phyloP scores from a whole-genome alignment of 1,284 basidiomycete genomes.

The Leccinum discolor region DNA sequence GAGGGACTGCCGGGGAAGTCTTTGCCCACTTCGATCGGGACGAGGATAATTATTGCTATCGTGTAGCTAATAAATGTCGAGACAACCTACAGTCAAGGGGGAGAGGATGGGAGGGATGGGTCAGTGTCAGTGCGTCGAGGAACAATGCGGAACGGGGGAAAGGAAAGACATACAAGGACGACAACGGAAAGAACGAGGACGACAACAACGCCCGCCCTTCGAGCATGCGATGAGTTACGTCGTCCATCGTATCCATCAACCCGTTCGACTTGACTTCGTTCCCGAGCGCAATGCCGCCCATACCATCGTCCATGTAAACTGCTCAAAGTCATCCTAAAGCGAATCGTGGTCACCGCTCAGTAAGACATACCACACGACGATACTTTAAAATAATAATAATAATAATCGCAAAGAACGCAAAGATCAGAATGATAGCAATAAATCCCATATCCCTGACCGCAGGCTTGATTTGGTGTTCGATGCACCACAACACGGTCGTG shows the following conservation, averaged over 20 bases:
- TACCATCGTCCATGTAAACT: constrained; percentile 69
- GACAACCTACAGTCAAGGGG: constrained; percentile 52
- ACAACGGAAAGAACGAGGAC: constrained; percentile 45
- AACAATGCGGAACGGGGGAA: background rate
- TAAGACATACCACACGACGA: background rate
- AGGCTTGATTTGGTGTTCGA: constrained; percentile 81
- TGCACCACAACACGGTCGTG: constrained; percentile 92
- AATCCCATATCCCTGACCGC: constrained; percentile 96
- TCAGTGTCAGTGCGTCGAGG: background rate
- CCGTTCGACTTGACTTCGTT: constrained; percentile 94
- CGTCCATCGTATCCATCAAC: constrained; percentile 79
- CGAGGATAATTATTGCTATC: constrained; percentile 90
- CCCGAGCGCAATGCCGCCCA: constrained; percentile 97
- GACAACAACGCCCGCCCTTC: constrained; percentile 76
- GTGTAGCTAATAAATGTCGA: constrained; percentile 96
- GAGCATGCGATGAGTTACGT: constrained; percentile 69
- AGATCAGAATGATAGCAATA: constrained; percentile 92
- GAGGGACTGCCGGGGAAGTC: constrained; percentile 65
- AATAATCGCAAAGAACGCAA: constrained; percentile 90
- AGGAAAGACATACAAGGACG: constrained; percentile 37
- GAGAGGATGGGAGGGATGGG: background rate
- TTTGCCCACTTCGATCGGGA: constrained; percentile 93
- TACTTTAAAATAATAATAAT: constrained; percentile 69
- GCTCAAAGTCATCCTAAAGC: constrained; percentile 88
- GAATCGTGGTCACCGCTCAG: background rate